These are phyloP conservation scores for Pythium chondricola DNA, from an alignment of 352 stramenopile species.

Conservation along the genomic window DNA sequence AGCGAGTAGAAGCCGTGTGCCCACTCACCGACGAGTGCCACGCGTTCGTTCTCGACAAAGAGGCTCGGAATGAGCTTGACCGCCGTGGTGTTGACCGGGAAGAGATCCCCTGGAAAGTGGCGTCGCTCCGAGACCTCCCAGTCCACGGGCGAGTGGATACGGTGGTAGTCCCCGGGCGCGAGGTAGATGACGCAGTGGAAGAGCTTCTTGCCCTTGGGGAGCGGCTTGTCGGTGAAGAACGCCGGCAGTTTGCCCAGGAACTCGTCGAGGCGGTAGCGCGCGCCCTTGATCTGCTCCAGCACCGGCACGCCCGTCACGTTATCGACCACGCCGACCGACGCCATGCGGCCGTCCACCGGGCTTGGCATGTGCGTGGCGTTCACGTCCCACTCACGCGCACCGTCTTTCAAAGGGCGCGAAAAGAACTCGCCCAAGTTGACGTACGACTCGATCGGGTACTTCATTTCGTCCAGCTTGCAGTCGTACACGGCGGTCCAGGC, in stretches of 20 bases:
- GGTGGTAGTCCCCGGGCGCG: conserved; percentile 82
- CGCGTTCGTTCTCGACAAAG: conserved; percentile 82
- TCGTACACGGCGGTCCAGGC: conserved; percentile 74
- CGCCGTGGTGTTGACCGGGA: conserved; percentile 68
- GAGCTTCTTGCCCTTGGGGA: conserved; percentile 52
- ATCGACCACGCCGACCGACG: conserved; percentile 50
- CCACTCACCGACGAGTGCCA: conserved; percentile 68
- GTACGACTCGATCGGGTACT: conserved; percentile 69
- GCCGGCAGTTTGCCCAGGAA: conserved; percentile 59
- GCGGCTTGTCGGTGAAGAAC: conserved; percentile 39
- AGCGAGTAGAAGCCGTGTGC: conserved; percentile 80
- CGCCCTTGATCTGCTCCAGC: conserved; percentile 79
- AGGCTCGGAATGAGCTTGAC: conserved; percentile 65
- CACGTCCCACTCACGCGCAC: conserved; percentile 37
- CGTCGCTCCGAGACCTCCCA: conserved; percentile 67
- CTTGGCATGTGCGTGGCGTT: conserved; percentile 24
- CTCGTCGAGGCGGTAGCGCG: conserved; percentile 76
- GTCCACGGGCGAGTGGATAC: conserved; percentile 78
- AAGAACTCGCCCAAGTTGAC: conserved; percentile 82
- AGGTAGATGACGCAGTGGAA: conserved; percentile 83
- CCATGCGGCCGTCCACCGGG: conserved; percentile 56
- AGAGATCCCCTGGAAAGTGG: conserved; percentile 80
- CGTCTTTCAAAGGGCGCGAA: conserved; percentile 71
- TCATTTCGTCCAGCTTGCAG: conserved; percentile 85
- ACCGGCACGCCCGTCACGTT: conserved; percentile 39